Percentiles rank a stretch among this genome's conserved stretches.
phyloP scores from a whole-genome alignment of 2,329 filamentous ascomycete genomes.

The Penicillium rolfsii region DNA sequence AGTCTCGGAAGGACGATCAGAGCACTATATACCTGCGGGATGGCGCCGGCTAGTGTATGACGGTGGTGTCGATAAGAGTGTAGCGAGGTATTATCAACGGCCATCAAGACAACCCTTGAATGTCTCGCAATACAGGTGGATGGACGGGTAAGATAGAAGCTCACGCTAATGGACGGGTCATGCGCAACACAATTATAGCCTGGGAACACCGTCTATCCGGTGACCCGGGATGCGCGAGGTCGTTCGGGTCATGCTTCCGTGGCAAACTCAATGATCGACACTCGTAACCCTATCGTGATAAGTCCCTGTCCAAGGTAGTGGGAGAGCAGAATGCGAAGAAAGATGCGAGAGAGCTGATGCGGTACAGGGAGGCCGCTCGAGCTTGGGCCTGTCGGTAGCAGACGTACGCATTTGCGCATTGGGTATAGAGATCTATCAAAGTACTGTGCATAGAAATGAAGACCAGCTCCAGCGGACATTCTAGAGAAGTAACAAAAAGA shows the following conservation, averaged over 20 bases:
- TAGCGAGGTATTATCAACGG: neutral
- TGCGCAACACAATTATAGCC: slow-evolving; percentile 11
- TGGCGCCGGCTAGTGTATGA: slow-evolving; percentile 11
- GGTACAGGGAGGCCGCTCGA: neutral
- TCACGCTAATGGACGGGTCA: slow-evolving; percentile 12
- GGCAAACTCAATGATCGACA: slow-evolving; percentile 17
- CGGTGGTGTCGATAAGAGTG: neutral
- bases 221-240: slow-evolving; percentile 10
- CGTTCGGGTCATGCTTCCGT: slow-evolving; percentile 13
- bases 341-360: neutral
- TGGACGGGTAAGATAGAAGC: neutral
- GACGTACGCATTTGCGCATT: neutral
- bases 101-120: neutral
- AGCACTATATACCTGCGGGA: neutral
- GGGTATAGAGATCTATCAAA: slow-evolving; percentile 14
- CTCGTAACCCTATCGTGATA: slow-evolving; percentile 10
- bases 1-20: neutral
- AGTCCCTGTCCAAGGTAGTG: neutral
- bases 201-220: slow-evolving; percentile 12
- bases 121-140: neutral
- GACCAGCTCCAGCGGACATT: slow-evolving; percentile 15
- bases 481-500: neutral
- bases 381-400: neutral
- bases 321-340: neutral
- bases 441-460: slow-evolving; percentile 15